phyloP scores from a whole-genome alignment of 73 alveolate species.

The Tetrahymena elliotti region DNA sequence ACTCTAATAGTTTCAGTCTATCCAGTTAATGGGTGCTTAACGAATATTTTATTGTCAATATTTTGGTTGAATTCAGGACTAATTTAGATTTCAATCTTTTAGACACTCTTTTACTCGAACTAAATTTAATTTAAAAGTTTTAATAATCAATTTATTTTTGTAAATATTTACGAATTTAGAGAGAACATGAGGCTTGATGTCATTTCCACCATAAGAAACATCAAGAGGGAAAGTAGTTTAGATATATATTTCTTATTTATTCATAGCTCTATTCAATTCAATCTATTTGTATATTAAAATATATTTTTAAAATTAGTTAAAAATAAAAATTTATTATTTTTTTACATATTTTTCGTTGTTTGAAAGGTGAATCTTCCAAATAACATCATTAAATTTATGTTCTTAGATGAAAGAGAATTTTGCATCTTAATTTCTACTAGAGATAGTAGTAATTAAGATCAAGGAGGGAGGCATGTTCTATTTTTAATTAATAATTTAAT shows the following conservation, averaged over 20 bases:
- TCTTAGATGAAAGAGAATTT: not conserved
- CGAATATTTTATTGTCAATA: not conserved
- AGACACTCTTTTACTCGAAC: not conserved
- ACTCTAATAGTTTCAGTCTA: not conserved
- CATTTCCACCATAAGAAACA: not conserved
- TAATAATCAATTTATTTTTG: no score
- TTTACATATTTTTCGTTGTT: not conserved
- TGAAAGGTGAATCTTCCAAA: not conserved
- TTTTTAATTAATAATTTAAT: not conserved
- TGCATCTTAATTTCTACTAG: not conserved
- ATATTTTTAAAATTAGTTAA: no score
- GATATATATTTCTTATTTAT: not conserved
- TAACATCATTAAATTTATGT: not conserved
- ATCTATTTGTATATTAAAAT: no score
- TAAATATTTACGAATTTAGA: not conserved
- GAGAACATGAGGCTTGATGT: not conserved
- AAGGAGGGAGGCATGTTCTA: not conserved
- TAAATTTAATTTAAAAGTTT: not conserved
- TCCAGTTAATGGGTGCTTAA: not conserved
- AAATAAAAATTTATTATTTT: not conserved
- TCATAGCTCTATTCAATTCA: not conserved
- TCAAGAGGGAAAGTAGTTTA: not conserved
- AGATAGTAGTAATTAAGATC: not conserved
- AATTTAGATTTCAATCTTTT: not conserved
- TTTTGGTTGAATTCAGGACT: not conserved